These are phyloP conservation scores for Sporothrix euskadiensis DNA, from an alignment of 2,329 filamentous ascomycete genomes.

Conservation along the genomic window DNA sequence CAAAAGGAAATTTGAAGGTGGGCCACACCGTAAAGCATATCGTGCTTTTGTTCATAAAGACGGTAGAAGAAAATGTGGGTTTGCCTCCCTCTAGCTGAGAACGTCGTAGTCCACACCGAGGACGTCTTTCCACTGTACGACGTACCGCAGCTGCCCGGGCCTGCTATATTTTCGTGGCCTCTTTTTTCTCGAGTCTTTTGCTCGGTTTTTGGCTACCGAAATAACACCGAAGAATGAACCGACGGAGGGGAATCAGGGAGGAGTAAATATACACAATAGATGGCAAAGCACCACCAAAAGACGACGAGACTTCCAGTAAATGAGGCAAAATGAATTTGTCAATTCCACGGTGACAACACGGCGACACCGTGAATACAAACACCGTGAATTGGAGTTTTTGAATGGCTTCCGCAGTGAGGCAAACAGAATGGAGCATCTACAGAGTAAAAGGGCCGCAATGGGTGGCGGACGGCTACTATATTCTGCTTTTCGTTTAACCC, in stretches of 20 bases:
- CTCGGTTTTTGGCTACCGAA: slow-evolving; percentile 24
- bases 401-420: background rate
- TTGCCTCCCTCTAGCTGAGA: slow-evolving; percentile 2
- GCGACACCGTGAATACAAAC: background rate
- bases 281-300: background rate
- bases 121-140: background rate
- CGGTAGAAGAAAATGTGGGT: slow-evolving; percentile 14
- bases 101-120: slow-evolving; percentile 6
- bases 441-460: background rate
- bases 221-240: slow-evolving; percentile 25
- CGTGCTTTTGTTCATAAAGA: background rate
- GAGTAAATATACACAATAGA: background rate
- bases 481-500: background rate
- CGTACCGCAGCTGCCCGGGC: background rate
- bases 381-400: background rate
- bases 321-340: background rate
- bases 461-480: background rate
- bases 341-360: background rate
- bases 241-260: background rate
- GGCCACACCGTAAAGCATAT: background rate
- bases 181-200: background rate
- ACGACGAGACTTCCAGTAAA: background rate
- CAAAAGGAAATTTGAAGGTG: background rate
- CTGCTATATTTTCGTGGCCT: background rate
- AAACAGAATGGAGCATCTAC: slow-evolving; percentile 5